Evolutionary conservation across 129 eudicot species (phyloP), one percentile per base, ranked within the genome.

Genomic region (Chrysanthemum makinoi): DNA sequence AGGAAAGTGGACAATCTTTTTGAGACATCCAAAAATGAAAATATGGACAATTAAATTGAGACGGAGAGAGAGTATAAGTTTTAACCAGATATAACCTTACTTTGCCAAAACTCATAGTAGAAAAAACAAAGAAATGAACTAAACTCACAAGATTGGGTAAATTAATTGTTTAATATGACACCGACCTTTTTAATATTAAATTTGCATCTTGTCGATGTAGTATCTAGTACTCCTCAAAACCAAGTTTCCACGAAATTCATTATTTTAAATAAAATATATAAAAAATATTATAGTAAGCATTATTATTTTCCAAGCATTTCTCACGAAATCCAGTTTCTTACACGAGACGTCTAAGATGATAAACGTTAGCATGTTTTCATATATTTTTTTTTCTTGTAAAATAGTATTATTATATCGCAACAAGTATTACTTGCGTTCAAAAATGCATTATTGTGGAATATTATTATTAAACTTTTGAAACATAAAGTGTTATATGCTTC

Each of bases 181-280:
- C 70, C 77, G 77, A 73, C 77, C 71, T 73, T 73, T 53, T 51
- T 52, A 73, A 73, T 73, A 13, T 51, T 18, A 62, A 30, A 63
- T 51, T 43, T 14, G 65, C 75, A 55, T 13, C 22, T 46, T 44
- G 44, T 70, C 56, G 53, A 13, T 55, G 51, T 69, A 26, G 49
- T 60, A 47, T 46, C 70, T 51, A 62, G 63, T 35, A 72, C 61
- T 60, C 58, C 48, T 10, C 62, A 73, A 49, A 62, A 73, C 53
- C 52, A 54, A 19, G 64, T 54, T 69, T 70, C 75, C 75, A 35
- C n/a, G 75, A 70, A 39, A 56, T 56, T 56, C 75, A 57, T 15
- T 70, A 54, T 33, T 63, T 48, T 3, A 10, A 61, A 17, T 39
- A 39, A 39, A 39, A 39, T 39, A 39, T 39, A 39, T 6, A 39